Base-by-base conservation (phyloP, 352 stramenopile genomes). In the Phytophthora pisi region DNA sequence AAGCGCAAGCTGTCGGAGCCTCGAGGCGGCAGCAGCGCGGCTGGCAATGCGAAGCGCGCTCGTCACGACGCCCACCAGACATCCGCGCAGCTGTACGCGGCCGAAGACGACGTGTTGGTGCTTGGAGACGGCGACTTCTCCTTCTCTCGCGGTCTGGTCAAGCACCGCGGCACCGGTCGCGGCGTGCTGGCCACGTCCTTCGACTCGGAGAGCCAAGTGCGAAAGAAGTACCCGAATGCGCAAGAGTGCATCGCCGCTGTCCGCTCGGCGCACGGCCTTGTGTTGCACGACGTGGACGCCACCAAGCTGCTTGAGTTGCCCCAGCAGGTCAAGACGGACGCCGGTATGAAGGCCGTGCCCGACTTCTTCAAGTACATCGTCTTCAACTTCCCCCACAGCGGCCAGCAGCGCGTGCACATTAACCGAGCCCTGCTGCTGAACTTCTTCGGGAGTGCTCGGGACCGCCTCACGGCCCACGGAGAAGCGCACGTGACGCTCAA, bases 341-440 rank as follows among this genome's bases (percentile, higher is more conserved):
- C 42, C 11, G 63, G 68, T 0, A n/a, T 68, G 20, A 63, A 70
- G 42, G 38, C 42, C 3, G 38, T 90, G 36, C 78, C 84, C 0
- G 34, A 66, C 20, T 85, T 88, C 26, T 96, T 96, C 66, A 77
- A 91, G 57, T 92, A 82, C 67, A 90, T 96, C 47, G 77, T 97
- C 50, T 96, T 96, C 69, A 96, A 96, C 68, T 97, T 97, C 65
- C 90, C 90, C 7, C 90, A 97, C 69, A 96, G 79, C 23, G 90
- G 90, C 13, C 74, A 95, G 69, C 89, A 97, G 53, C 86, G 90
- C 49, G 90, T 97, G 51, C 90, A 97, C 61, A 80, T 96, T 45
- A 97, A 97, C 47, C 79, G 90, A 53, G 83, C 76, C 16, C 49
- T 97, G 64, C 65, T 97, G 18, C 62, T 80, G 10, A 79, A 95